A percentile compares a stretch with the other conserved stretches of the same genome.
Evolutionary conservation across 176 grass and related monocot genomes (phyloP).

Genomic region (Carex scoparia): DNA sequence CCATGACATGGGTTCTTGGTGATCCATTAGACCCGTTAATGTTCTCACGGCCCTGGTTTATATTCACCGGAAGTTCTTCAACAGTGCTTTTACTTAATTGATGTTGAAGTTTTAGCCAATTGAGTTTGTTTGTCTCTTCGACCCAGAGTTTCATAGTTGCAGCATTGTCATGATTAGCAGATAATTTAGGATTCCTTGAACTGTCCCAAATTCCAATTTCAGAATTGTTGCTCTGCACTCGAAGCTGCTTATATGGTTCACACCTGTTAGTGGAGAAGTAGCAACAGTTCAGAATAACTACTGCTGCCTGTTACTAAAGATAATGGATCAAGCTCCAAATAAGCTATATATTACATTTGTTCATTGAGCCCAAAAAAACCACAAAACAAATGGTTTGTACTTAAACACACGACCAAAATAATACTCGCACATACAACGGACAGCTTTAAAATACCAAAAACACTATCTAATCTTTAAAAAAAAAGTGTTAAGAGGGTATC

Average conservation of each 20-base stretch:
- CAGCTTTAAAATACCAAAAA: neutral
- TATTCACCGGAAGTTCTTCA: neutral
- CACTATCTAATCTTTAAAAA: neutral
- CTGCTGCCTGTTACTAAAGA: neutral
- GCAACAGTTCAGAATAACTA: neutral
- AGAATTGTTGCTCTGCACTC: neutral
- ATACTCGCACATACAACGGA: neutral
- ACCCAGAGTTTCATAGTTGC: neutral
- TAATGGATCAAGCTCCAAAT: neutral
- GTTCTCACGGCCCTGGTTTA: neutral
- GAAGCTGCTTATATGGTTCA: neutral
- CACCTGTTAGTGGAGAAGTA: neutral
- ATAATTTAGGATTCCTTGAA: constrained; percentile 7
- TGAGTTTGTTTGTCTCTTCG: constrained; percentile 10
- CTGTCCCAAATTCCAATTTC: neutral
- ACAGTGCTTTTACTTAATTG: neutral
- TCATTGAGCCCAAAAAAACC: neutral
- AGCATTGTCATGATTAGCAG: neutral
- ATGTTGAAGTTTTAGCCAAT: neutral
- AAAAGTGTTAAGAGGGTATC: neutral
- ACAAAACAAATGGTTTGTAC: neutral
- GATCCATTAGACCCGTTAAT: constrained; percentile 22
- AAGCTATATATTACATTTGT: neutral
- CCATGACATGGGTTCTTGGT: neutral
- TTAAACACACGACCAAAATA: neutral